phyloP scores from a whole-genome alignment of 352 stramenopile genomes.

The Globisporangium nunn region DNA sequence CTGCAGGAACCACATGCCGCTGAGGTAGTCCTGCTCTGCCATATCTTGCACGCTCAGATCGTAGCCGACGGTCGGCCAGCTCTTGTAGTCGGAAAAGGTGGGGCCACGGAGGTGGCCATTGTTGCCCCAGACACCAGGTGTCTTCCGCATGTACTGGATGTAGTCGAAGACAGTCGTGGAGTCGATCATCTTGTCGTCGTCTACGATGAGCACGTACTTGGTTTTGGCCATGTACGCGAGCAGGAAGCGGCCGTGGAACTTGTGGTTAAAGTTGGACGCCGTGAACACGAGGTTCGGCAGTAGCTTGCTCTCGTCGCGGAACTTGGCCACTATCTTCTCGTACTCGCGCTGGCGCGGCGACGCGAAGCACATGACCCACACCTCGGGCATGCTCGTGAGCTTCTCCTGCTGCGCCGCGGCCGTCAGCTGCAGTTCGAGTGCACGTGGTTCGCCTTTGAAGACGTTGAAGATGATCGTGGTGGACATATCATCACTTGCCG shows the following conservation, averaged over 20 bases:
- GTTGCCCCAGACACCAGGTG: conserved; percentile 45
- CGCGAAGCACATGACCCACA: conserved; percentile 68
- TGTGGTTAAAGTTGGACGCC: conserved; percentile 41
- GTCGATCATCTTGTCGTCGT: conserved; percentile 44
- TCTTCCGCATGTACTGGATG: conserved; percentile 30
- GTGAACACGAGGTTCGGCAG: conserved; percentile 29
- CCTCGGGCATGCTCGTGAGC: conserved; percentile 22
- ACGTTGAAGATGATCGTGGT: conserved; percentile 75
- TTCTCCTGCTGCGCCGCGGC: conserved; percentile 27
- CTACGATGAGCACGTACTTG: conserved; percentile 45
- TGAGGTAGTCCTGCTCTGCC: conserved; percentile 51
- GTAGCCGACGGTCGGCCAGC: conserved; percentile 30
- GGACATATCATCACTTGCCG: conserved; percentile 26
- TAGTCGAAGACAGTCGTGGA: conserved; percentile 34
- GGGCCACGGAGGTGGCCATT: conserved; percentile 34
- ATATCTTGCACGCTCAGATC: conserved; percentile 22
- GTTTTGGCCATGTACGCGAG: conserved; percentile 45
- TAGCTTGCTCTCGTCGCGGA: conserved; percentile 17
- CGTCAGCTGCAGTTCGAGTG: conserved; percentile 36
- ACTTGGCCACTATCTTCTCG: conserved; percentile 23
- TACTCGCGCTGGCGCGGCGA: conserved; percentile 38
- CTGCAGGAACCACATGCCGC: conserved; percentile 61
- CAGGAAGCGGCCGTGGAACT: conserved; percentile 46
- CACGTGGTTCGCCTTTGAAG: conserved; percentile 42
- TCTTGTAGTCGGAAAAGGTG: conserved; percentile 41